phyloP scores from a whole-genome alignment of 2,329 filamentous ascomycete genomes.

The Trichoderma polysporum region DNA sequence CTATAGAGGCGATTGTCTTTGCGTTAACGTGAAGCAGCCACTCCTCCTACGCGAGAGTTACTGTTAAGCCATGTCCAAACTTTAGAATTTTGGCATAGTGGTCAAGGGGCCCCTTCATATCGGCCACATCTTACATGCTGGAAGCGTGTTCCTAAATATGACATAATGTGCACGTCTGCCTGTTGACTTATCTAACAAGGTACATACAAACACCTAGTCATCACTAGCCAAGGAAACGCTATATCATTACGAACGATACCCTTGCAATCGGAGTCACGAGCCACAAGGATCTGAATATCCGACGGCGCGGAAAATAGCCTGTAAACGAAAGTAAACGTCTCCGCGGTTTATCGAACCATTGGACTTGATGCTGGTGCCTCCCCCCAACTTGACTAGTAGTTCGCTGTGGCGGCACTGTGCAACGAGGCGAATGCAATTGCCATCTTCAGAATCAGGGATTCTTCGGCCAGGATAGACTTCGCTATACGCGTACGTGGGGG shows the following conservation, averaged over 20 bases:
- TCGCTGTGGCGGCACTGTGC: not conserved
- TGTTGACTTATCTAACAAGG: not conserved
- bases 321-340: not conserved
- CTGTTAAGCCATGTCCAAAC: not conserved
- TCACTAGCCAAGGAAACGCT: not conserved
- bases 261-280: conserved; percentile 8
- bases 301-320: not conserved
- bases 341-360: not conserved
- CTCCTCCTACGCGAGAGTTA: not conserved
- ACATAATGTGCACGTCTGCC: not conserved
- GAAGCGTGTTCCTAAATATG: not conserved
- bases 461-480: not conserved
- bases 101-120: not conserved
- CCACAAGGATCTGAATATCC: not conserved
- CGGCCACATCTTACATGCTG: not conserved
- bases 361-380: not conserved
- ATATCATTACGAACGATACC: not conserved
- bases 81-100: not conserved
- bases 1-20: not conserved
- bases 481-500: not conserved
- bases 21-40: not conserved
- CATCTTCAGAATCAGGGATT: not conserved
- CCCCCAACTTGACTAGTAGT: not conserved
- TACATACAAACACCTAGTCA: not conserved
- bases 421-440: not conserved